Conservation (phyloP, 768 basidiomycete genomes). For the Rhodotorula paludigena region DNA sequence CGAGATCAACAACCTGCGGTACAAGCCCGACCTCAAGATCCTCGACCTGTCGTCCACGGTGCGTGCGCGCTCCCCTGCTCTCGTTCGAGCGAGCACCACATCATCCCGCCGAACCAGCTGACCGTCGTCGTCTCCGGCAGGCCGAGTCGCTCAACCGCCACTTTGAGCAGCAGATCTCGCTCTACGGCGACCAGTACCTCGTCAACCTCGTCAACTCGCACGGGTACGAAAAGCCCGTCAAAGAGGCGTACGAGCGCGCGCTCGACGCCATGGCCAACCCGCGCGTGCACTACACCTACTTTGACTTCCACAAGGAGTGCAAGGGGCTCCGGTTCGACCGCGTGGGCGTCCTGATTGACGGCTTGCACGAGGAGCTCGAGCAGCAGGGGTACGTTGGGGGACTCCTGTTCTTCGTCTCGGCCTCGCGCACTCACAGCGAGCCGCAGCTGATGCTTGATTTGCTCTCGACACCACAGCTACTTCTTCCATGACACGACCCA, state of each 20-base stretch:
- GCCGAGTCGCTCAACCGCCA: conserved; percentile 66
- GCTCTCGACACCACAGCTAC: conserved; percentile 55
- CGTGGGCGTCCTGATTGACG: conserved; percentile 73
- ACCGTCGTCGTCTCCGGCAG: conserved; percentile 48
- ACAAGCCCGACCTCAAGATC: conserved; percentile 91
- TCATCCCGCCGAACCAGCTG: neutral
- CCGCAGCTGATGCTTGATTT: neutral
- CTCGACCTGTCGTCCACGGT: conserved; percentile 90
- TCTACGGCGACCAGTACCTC: conserved; percentile 72
- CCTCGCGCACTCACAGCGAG: neutral
- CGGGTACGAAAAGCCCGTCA: conserved; percentile 85
- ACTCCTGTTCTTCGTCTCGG: neutral
- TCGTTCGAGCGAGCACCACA: neutral
- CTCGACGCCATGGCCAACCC: conserved; percentile 61
- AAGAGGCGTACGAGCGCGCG: conserved; percentile 85
- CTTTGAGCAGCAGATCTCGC: conserved; percentile 63
- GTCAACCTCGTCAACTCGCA: conserved; percentile 92
- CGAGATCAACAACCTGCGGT: conserved; percentile 88
- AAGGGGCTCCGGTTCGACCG: conserved; percentile 91
- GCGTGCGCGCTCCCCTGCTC: conserved; percentile 41
- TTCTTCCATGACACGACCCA: conserved; percentile 60
- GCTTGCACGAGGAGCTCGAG: conserved; percentile 63
- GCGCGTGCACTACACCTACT: conserved; percentile 80
- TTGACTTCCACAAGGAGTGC: conserved; percentile 96
- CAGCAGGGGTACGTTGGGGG: conserved; percentile 58